These are phyloP conservation scores for Aspergillus fijiensis DNA, from an alignment of 2,329 filamentous ascomycete genomes.

Conservation along the genomic window DNA sequence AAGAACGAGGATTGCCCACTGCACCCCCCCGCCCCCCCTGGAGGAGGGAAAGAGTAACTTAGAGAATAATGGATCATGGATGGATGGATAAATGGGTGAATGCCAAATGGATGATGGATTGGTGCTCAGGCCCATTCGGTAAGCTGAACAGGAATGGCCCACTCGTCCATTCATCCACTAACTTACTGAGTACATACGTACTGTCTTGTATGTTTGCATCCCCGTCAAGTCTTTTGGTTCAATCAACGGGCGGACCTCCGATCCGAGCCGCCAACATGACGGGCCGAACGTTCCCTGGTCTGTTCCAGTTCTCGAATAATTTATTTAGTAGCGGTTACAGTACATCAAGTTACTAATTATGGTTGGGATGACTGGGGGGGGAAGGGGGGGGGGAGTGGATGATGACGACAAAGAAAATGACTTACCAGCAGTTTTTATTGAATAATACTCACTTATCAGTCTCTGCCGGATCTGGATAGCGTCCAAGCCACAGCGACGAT, in stretches of 20 bases:
- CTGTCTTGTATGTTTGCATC: constrained; percentile 6
- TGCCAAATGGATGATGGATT: too few species aligned
- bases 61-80: too few species aligned
- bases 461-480: constrained; percentile 1
- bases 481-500: constrained; percentile 3
- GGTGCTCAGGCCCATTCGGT: background rate
- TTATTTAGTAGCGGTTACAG: background rate
- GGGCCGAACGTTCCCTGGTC: constrained; percentile 13
- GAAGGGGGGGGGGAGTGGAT: background rate
- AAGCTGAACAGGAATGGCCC: background rate
- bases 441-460: too few species aligned
- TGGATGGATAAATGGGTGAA: too few species aligned
- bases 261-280: constrained; percentile 15
- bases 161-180: too few species aligned
- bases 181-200: too few species aligned
- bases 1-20: background rate
- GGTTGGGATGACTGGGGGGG: background rate
- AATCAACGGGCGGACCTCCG: constrained; percentile 11
- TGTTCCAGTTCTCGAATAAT: background rate
- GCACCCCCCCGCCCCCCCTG: background rate
- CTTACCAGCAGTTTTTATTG: background rate
- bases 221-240: constrained; percentile 4
- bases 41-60: background rate
- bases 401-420: background rate
- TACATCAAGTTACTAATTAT: too few species aligned